phyloP scores from a whole-genome alignment of 2,329 filamentous ascomycete genomes.

The Penicillium sclerotiorum region DNA sequence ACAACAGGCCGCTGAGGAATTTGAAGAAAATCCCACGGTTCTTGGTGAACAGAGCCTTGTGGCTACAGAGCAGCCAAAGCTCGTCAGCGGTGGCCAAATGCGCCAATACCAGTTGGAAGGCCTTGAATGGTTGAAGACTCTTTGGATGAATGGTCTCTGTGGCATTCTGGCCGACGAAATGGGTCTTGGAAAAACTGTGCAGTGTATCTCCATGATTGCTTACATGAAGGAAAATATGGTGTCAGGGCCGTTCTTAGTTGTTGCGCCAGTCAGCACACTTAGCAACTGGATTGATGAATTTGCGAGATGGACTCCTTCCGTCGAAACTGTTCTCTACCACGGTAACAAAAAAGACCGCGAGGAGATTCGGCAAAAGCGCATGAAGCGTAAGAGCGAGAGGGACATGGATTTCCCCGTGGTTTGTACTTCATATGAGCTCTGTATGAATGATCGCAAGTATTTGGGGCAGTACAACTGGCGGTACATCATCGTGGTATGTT shows the following conservation, averaged over 20 bases:
- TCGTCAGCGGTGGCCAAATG: constrained; percentile 87
- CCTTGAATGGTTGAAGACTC: constrained; percentile 82
- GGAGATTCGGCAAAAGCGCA: constrained; percentile 69
- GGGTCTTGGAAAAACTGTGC: constrained; percentile 90
- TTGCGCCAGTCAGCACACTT: constrained; percentile 86
- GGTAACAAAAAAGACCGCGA: constrained; percentile 78
- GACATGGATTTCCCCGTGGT: constrained; percentile 81
- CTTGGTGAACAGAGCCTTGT: constrained; percentile 69
- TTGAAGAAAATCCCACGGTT: constrained; percentile 61
- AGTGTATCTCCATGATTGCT: constrained; percentile 85
- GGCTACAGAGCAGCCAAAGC: constrained; percentile 82
- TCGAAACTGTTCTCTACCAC: constrained; percentile 89
- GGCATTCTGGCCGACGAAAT: constrained; percentile 94
- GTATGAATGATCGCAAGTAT: constrained; percentile 82
- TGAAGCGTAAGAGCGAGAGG: constrained; percentile 68
- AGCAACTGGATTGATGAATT: constrained; percentile 98
- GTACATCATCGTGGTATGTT: constrained; percentile 83
- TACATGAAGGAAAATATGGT: constrained; percentile 83
- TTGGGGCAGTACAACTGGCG: constrained; percentile 89
- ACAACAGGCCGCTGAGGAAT: constrained; percentile 60
- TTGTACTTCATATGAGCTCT: constrained; percentile 95
- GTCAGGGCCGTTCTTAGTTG: constrained; percentile 88
- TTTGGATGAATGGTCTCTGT: constrained; percentile 88
- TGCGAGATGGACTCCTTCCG: constrained; percentile 81
- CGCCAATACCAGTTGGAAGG: constrained; percentile 92